These are phyloP conservation scores for Aspergillus fumigatus DNA, from an alignment of 2,329 filamentous ascomycete genomes.

Conservation along the genomic window DNA sequence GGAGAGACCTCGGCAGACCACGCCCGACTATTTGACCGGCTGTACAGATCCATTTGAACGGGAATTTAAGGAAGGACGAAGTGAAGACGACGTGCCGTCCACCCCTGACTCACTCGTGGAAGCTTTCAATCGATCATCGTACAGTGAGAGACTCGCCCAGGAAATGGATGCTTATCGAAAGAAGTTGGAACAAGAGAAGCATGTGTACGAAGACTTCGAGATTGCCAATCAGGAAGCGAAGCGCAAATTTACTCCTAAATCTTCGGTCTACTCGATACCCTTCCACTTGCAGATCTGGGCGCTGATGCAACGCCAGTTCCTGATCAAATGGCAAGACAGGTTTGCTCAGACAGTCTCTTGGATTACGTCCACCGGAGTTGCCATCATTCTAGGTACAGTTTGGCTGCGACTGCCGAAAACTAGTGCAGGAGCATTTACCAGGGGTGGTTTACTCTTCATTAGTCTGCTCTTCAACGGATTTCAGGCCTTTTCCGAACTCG, in stretches of 20 bases:
- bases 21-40: conserved; percentile 74
- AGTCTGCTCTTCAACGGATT: conserved; percentile 82
- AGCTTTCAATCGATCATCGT: conserved; percentile 64
- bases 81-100: conserved; percentile 62
- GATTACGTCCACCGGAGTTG: conserved; percentile 66
- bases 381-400: conserved; percentile 73
- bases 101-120: conserved; percentile 61
- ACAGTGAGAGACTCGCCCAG: conserved; percentile 51
- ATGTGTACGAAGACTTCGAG: conserved; percentile 71
- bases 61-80: conserved; percentile 65
- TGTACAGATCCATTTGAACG: conserved; percentile 83
- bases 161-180: conserved; percentile 68
- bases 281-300: conserved; percentile 81
- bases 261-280: conserved; percentile 76
- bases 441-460: conserved; percentile 77
- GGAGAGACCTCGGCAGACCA: conserved; percentile 71
- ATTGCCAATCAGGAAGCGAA: conserved; percentile 73
- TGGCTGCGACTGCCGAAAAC: conserved; percentile 66
- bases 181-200: conserved; percentile 59
- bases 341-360: conserved; percentile 72
- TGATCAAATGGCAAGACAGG: conserved; percentile 81
- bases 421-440: conserved; percentile 68
- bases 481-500: conserved; percentile 75
- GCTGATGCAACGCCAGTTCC: conserved; percentile 76
- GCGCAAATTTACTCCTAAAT: conserved; percentile 64